Evolutionary conservation across 345 rosid species (phyloP).

Genomic region (Brassica napus): DNA sequence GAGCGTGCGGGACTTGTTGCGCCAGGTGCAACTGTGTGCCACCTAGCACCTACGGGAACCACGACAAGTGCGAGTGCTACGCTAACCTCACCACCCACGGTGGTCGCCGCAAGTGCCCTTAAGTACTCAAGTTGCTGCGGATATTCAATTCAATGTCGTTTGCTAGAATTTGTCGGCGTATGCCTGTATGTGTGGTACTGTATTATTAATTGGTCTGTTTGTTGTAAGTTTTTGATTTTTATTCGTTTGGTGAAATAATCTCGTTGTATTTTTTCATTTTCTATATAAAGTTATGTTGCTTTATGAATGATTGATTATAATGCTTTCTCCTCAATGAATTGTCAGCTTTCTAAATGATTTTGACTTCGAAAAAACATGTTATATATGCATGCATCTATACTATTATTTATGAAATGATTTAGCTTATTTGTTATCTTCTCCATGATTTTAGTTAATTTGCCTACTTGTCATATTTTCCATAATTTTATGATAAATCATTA

Average conservation of each 20-base stretch:
- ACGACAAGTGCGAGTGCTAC: conserved; percentile 64
- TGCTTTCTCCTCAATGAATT: neutral
- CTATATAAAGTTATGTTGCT: conserved; percentile 8
- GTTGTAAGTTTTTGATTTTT: conserved; percentile 7
- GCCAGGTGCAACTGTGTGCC: conserved; percentile 77
- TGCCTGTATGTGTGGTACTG: neutral
- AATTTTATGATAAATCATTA: too few species aligned
- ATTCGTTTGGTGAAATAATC: conserved; percentile 1
- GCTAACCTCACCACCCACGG: conserved; percentile 71
- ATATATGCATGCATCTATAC: too few species aligned
- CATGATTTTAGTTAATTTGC: too few species aligned
- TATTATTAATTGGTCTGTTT: conserved; percentile 7
- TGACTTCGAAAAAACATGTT: neutral
- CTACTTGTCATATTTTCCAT: too few species aligned
- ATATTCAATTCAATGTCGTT: conserved; percentile 5
- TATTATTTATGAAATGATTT: too few species aligned
- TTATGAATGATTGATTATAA: conserved; percentile 11
- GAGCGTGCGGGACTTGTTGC: conserved; percentile 82
- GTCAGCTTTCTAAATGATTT: neutral
- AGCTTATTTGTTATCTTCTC: too few species aligned
- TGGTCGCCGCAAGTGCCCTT: conserved; percentile 81
- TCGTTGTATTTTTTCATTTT: conserved; percentile 13
- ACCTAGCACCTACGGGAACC: conserved; percentile 68
- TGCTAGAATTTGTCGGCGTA: conserved; percentile 7
- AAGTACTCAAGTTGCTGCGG: neutral